Evolutionary conservation across 371 early-diverging fungal species (phyloP).

Genomic region (Haplosporangium sp.): DNA sequence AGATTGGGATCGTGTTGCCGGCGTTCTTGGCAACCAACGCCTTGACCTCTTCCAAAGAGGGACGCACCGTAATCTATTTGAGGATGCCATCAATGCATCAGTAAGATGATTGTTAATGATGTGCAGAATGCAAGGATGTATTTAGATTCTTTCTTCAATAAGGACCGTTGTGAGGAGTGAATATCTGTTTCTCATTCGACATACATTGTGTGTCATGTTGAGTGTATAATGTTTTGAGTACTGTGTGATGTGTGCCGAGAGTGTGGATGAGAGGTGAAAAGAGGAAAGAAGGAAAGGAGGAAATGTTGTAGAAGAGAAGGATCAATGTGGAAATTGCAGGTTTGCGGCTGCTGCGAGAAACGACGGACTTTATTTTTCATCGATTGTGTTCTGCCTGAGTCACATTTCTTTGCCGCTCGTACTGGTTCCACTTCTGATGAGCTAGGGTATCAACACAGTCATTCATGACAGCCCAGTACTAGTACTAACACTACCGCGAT

Average conservation of each 20-base stretch:
- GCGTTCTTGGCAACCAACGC: constrained; percentile 63
- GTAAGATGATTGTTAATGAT: neutral
- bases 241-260: neutral
- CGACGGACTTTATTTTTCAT: no score
- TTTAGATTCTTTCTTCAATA: neutral
- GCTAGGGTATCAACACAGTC: no score
- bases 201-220: constrained; percentile 15
- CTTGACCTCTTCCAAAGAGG: constrained; percentile 79
- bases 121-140: neutral
- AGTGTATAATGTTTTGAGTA: no score
- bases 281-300: neutral
- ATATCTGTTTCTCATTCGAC: neutral
- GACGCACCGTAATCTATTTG: constrained; percentile 58
- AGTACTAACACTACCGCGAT: no score
- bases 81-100: neutral
- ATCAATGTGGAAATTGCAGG: no score
- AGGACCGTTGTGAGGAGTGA: no score
- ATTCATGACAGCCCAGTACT: no score
- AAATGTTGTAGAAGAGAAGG: no score
- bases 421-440: no score
- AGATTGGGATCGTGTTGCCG: constrained; percentile 92
- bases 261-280: neutral
- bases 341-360: no score
- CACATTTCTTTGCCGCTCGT: no score
- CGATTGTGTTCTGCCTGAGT: no score